Conservation (phyloP, 1,284 basidiomycete species). For the Leccinum insolens region DNA sequence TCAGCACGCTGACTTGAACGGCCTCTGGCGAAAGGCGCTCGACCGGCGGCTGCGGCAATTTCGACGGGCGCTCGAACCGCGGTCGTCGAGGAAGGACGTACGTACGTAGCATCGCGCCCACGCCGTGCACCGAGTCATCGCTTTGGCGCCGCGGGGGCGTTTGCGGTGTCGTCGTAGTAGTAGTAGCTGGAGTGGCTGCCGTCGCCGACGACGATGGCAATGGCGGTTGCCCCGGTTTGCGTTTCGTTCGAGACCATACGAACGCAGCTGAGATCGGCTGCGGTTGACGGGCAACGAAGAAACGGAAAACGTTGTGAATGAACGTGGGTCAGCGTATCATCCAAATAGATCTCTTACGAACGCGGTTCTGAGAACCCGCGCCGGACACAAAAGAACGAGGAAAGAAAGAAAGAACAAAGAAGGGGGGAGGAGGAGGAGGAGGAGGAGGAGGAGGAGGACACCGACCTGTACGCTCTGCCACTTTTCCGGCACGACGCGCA, state of each 20-base stretch:
- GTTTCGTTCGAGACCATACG: constrained; percentile 23
- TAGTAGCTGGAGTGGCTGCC: not conserved
- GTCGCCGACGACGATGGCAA: not conserved
- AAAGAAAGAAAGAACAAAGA: not conserved
- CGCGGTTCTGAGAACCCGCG: not conserved
- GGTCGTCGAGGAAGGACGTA: constrained; percentile 10
- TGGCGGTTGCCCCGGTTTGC: constrained; percentile 31
- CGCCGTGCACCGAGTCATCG: constrained; percentile 56
- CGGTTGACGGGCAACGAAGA: not conserved
- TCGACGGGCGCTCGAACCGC: constrained; percentile 4
- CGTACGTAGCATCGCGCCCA: constrained; percentile 12
- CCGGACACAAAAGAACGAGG: not conserved
- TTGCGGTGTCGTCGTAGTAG: not conserved
- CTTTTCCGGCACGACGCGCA: not conserved
- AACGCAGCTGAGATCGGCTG: constrained; percentile 25
- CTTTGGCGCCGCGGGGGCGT: not conserved
- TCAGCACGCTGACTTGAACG: constrained; percentile 36
- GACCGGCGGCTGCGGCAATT: constrained; percentile 5
- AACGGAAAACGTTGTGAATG: not conserved
- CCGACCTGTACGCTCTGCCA: constrained; percentile 31
- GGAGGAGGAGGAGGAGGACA: not conserved
- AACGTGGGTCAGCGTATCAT: not conserved
- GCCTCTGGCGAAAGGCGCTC: constrained; percentile 20
- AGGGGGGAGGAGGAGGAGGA: no score
- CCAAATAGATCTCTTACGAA: not conserved